Conservation (phyloP, 2,329 filamentous ascomycete species). For the Davidsoniella neocaledoniae region DNA sequence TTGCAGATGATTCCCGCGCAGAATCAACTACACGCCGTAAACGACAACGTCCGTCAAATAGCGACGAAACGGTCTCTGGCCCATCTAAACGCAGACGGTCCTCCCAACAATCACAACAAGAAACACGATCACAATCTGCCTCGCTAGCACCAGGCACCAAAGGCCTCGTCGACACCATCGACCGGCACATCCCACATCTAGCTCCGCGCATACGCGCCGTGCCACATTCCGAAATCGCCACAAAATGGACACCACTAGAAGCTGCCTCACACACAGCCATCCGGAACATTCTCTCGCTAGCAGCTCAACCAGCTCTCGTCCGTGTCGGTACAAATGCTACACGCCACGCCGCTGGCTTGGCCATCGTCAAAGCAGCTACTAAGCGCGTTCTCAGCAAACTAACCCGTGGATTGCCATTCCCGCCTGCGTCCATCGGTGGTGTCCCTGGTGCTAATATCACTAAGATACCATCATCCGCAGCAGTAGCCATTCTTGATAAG, state of each 20-base stretch:
- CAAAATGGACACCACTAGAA: conserved; percentile 48
- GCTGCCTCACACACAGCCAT: conserved; percentile 37
- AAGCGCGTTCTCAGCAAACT: conserved; percentile 41
- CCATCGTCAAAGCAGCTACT: conserved; percentile 37
- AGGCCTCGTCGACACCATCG: conserved; percentile 20
- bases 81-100: background rate
- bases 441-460: background rate
- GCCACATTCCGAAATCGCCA: conserved; percentile 43
- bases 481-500: background rate
- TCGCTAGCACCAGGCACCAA: background rate
- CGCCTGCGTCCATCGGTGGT: conserved; percentile 27
- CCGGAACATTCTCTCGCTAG: conserved; percentile 37
- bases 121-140: background rate
- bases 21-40: background rate
- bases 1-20: background rate
- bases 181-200: conserved; percentile 26
- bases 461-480: too few relatives aligned
- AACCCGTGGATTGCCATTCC: conserved; percentile 46
- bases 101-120: background rate
- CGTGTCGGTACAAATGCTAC: conserved; percentile 32
- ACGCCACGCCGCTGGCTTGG: conserved; percentile 35
- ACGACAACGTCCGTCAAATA: too few relatives aligned
- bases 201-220: conserved; percentile 34
- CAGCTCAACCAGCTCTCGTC: conserved; percentile 44
- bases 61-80: too few relatives aligned